Evolutionary conservation across 257 asterid species (phyloP), one percentile per base, ranked within the genome.

Genomic region (Salvia hispanica): DNA sequence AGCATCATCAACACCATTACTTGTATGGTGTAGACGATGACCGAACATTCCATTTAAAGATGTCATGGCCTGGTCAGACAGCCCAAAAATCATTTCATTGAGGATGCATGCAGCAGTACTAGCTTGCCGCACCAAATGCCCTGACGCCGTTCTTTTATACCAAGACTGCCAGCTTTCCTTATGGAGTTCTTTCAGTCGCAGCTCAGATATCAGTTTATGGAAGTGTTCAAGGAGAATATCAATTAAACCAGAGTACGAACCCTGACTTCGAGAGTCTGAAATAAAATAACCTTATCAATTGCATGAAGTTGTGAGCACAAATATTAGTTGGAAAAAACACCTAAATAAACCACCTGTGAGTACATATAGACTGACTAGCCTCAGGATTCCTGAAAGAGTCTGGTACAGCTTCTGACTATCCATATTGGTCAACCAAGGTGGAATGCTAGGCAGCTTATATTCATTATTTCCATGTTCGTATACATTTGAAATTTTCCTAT

Each of bases 81-180:
- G 77, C 64, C 99, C 97, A 78, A 79, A 91, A 3, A 94, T 74
- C 90, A 94, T 80, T 78, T 94, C 97, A 59, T 91, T 94, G 79
- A 94, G 76, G 65, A 91, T 83, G 85, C 96, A 88, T 11, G 75
- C 88, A 51, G 96, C 95, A 46, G 95, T 85, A 76, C 93, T 81
- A 81, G 99, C 96, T 76, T 88, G 95, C 62, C 99, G 82, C 59
- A 94, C 95, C 77, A 91, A 75, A 47, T 77, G 84, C 66, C 97
- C 99, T 60, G 96, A 88, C 69, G 83, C 86, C 9, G 86, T 80
- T 83, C 83, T 84, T 75, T 67, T 78, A 71, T 79, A 84, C 99
- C 99, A 94, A 28, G 92, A 84, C 77, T 81, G 85, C 99, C 97
- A 94, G 72, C 87, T 85, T 69, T 94, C 93, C 51, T 76, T 76